phyloP scores from a whole-genome alignment of 768 basidiomycete genomes.

The Pleurotus sapidus region DNA sequence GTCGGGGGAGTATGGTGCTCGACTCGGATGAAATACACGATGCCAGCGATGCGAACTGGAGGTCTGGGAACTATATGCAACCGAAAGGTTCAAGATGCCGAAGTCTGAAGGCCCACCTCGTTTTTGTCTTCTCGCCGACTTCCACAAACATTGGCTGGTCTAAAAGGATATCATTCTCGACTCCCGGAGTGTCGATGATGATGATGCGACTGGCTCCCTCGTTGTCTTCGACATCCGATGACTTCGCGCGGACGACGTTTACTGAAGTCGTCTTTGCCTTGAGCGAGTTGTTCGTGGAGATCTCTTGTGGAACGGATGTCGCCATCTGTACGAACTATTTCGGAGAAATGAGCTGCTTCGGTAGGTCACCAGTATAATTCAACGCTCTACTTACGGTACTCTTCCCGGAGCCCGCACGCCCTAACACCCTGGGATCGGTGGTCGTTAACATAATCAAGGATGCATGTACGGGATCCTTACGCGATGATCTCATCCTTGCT shows the following conservation, averaged over 20 bases:
- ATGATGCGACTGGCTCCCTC: not conserved
- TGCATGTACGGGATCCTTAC: not conserved
- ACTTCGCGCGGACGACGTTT: not conserved
- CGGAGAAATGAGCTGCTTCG: not conserved
- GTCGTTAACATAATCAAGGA: not conserved
- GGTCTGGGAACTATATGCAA: not conserved
- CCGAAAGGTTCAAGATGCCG: not conserved
- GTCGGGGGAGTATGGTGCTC: not conserved
- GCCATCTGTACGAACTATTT: not conserved
- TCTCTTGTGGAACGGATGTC: not conserved
- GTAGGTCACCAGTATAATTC: not conserved
- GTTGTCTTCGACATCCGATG: not conserved
- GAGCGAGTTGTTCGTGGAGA: not conserved
- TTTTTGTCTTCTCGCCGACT: not conserved
- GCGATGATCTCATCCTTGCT: not conserved
- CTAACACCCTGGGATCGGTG: conserved; percentile 14
- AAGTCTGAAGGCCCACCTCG: not conserved
- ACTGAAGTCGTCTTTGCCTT: not conserved
- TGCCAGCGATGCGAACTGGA: not conserved
- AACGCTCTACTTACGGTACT: conserved; percentile 12
- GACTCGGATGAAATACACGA: not conserved
- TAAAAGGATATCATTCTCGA: not conserved
- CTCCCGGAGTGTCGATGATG: not conserved
- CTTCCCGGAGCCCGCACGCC: conserved; percentile 20
- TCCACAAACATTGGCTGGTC: not conserved